Conservation (phyloP, 2,329 filamentous ascomycete genomes). For the Monilinia aucupariae region DNA sequence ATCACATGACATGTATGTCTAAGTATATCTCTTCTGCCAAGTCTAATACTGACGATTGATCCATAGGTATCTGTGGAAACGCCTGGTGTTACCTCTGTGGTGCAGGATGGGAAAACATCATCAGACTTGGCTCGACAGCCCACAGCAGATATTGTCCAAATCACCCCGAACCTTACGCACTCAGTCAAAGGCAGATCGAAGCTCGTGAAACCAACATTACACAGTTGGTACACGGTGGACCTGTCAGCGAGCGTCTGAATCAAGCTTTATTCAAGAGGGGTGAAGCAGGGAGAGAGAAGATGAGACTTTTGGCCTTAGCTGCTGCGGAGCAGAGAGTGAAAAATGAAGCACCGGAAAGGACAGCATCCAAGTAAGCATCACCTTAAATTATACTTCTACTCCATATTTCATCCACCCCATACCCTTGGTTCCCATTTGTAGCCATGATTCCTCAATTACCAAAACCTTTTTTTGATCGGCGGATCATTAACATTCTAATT, state of each 20-base stretch:
- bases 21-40: neutral
- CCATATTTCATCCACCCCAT: neutral
- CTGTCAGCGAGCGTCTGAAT: conserved; percentile 19
- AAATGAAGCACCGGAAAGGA: neutral
- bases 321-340: conserved; percentile 22
- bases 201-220: conserved; percentile 14
- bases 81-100: conserved; percentile 27
- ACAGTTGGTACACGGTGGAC: conserved; percentile 22
- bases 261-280: conserved; percentile 18
- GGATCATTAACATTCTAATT: neutral
- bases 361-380: neutral
- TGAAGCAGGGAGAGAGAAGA: conserved; percentile 10
- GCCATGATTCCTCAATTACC: neutral
- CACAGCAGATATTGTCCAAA: conserved; percentile 19
- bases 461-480: neutral
- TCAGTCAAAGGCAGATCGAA: neutral
- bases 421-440: no score
- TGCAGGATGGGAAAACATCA: conserved; percentile 25
- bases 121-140: conserved; percentile 21
- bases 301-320: conserved; percentile 20
- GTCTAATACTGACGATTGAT: neutral
- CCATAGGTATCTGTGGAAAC: conserved; percentile 22
- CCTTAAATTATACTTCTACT: neutral
- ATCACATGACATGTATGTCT: conserved; percentile 26
- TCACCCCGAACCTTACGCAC: neutral